Evolutionary conservation across 257 asterid species (phyloP).

Genomic region (Primulina tabacum): DNA sequence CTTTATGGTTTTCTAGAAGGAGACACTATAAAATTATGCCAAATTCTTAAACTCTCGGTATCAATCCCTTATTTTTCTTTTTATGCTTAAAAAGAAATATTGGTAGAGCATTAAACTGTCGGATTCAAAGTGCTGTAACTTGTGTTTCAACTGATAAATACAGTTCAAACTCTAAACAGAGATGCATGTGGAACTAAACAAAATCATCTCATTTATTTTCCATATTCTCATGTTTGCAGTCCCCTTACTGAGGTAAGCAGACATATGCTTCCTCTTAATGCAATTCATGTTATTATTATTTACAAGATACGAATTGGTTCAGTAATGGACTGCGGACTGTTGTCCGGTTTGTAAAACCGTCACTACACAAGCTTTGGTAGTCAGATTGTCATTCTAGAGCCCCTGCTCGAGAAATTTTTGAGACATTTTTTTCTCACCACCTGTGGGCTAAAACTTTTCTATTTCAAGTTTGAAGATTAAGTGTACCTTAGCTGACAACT

Average conservation of each 20-base stretch:
- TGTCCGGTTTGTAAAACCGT: neutral
- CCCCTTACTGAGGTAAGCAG: neutral
- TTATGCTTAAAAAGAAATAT: neutral
- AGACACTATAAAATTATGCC: slow-evolving; percentile 42
- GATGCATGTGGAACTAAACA: neutral
- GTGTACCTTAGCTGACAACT: neutral
- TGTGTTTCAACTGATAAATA: neutral
- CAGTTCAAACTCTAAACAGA: neutral
- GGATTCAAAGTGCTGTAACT: neutral
- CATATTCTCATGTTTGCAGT: neutral
- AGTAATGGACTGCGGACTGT: neutral
- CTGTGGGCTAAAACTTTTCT: neutral
- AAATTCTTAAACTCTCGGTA: slow-evolving; percentile 68
- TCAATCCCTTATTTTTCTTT: slow-evolving; percentile 23
- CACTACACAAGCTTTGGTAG: neutral
- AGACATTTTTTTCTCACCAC: no score
- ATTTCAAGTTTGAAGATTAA: neutral
- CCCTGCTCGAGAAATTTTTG: neutral
- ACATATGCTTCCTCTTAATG: neutral
- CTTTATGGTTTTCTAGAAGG: slow-evolving; percentile 42
- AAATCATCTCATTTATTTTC: neutral
- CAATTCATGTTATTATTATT: no score
- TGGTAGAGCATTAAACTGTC: neutral
- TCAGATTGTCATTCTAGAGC: neutral
- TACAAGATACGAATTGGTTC: neutral